phyloP scores from a whole-genome alignment of 2,329 filamentous ascomycete genomes.

The Hypoxylon sp. region DNA sequence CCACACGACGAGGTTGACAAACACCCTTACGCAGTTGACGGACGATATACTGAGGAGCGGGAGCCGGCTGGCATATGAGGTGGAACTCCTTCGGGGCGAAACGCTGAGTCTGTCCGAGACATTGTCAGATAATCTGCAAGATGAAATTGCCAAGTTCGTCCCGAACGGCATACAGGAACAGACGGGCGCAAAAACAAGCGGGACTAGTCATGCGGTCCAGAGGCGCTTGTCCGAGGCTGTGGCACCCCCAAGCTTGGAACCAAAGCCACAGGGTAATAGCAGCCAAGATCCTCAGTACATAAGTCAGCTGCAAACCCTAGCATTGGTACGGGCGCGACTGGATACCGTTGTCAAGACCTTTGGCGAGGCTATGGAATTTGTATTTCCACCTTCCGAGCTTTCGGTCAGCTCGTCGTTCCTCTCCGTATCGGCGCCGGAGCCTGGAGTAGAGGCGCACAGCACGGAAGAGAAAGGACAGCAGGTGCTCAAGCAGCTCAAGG shows the following conservation, averaged over 20 bases:
- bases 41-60: slow-evolving; percentile 94
- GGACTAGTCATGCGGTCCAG: slow-evolving; percentile 21
- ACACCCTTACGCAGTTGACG: slow-evolving; percentile 85
- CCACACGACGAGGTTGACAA: slow-evolving; percentile 85
- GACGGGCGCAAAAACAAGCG: slow-evolving; percentile 43
- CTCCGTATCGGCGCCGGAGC: slow-evolving; percentile 87
- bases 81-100: slow-evolving; percentile 92
- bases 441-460: slow-evolving; percentile 70
- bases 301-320: slow-evolving; percentile 82
- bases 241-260: slow-evolving; percentile 38
- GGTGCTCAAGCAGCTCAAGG: slow-evolving; percentile 75
- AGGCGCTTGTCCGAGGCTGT: slow-evolving; percentile 43
- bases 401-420: slow-evolving; percentile 88
- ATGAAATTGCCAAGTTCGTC: slow-evolving; percentile 79
- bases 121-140: slow-evolving; percentile 76
- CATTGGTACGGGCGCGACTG: slow-evolving; percentile 83
- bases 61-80: slow-evolving; percentile 90
- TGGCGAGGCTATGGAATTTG: slow-evolving; percentile 95
- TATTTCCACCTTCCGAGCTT: slow-evolving; percentile 87
- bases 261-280: slow-evolving; percentile 31
- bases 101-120: slow-evolving; percentile 83
- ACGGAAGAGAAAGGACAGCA: slow-evolving; percentile 90
- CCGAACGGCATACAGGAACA: slow-evolving; percentile 61
- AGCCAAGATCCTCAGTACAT: slow-evolving; percentile 71
- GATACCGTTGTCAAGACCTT: slow-evolving; percentile 92